Evolutionary conservation across 1,284 basidiomycete species (phyloP).

Genomic region (Spongispora temasekensis): DNA sequence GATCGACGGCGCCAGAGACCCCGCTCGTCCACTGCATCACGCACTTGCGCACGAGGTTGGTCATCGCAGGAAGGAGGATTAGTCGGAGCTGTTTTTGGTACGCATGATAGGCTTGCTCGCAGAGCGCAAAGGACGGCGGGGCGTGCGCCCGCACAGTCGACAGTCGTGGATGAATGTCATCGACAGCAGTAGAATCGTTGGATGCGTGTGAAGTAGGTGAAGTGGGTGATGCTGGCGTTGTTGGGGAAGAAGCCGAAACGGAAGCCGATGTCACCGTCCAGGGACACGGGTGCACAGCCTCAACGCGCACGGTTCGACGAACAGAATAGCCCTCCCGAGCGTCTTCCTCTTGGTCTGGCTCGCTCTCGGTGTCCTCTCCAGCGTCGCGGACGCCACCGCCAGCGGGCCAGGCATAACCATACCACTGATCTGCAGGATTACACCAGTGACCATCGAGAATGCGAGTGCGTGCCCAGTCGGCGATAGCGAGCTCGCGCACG

Average conservation of each 20-base stretch:
- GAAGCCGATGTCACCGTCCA: slow-evolving; percentile 46
- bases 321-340: slow-evolving; percentile 17
- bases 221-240: slow-evolving; percentile 14
- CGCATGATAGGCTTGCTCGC: slow-evolving; percentile 58
- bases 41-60: slow-evolving; percentile 62
- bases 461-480: slow-evolving; percentile 70
- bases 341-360: slow-evolving; percentile 29
- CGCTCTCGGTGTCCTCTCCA: slow-evolving; percentile 35
- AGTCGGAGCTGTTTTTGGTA: slow-evolving; percentile 57
- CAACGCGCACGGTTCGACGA: slow-evolving; percentile 42
- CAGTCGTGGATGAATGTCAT: slow-evolving; percentile 50
- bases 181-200: slow-evolving; percentile 14
- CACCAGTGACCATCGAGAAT: slow-evolving; percentile 76
- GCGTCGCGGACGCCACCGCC: slow-evolving; percentile 33
- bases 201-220: slow-evolving; percentile 20
- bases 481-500: slow-evolving; percentile 63
- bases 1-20: slow-evolving; percentile 36
- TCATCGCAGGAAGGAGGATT: slow-evolving; percentile 63
- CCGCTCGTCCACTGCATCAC: slow-evolving; percentile 54
- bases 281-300: slow-evolving; percentile 65
- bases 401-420: slow-evolving; percentile 43
- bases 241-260: slow-evolving; percentile 10
- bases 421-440: slow-evolving; percentile 69
- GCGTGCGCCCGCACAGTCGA: slow-evolving; percentile 46
- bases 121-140: slow-evolving; percentile 57